Conservation (phyloP, 768 basidiomycete species). For the Termitomyces sp. region DNA sequence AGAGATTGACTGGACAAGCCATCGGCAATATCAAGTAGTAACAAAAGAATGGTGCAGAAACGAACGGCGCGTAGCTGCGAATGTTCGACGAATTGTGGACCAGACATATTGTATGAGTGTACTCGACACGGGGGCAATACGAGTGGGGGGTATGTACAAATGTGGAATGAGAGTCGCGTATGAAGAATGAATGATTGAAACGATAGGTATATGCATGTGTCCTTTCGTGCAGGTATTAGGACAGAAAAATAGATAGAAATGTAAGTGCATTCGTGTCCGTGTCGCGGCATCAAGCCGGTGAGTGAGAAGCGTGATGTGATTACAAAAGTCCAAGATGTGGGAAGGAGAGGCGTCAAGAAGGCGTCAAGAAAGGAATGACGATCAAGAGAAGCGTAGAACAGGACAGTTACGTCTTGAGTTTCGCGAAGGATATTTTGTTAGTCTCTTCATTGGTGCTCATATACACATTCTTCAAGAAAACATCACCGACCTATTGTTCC, state of each 20-base stretch:
- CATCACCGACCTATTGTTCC: conserved; percentile 28
- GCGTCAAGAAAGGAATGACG: background rate
- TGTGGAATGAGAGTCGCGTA: too few species aligned
- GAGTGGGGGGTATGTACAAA: background rate
- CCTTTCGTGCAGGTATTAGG: background rate
- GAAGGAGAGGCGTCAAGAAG: background rate
- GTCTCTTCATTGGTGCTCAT: conserved; percentile 31
- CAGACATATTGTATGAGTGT: background rate
- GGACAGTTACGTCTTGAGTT: conserved; percentile 9
- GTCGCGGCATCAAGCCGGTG: background rate
- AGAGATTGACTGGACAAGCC: background rate
- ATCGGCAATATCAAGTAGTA: background rate
- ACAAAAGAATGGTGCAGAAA: background rate
- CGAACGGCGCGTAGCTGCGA: background rate
- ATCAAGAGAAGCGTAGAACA: background rate
- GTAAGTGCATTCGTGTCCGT: background rate
- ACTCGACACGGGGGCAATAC: background rate
- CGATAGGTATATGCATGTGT: background rate
- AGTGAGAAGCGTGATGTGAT: background rate
- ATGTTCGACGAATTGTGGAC: background rate
- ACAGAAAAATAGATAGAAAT: background rate
- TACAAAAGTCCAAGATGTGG: background rate
- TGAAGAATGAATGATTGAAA: background rate
- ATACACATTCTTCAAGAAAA: conserved; percentile 39
- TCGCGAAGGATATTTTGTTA: conserved; percentile 29